Evolutionary conservation across 805 yeast species (phyloP), one percentile per base, ranked within the genome.

Genomic region (Pichia phayaonensis): DNA sequence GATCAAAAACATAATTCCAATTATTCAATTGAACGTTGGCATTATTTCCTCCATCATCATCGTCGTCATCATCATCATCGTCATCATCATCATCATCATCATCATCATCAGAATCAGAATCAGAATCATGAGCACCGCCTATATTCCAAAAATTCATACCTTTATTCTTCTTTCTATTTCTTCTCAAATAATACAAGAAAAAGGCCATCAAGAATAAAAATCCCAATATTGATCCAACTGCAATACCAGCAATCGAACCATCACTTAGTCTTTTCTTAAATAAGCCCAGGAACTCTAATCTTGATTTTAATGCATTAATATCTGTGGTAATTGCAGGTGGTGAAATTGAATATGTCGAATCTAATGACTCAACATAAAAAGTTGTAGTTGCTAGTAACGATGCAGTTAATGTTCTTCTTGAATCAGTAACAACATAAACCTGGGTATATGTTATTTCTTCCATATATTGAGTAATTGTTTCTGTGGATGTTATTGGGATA

Each of bases 201-300:
- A 61, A n/a, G 2, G 51, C 22, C 10, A 54, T 12, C 3, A 55
- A 48, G 4, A 58, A 26, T 7, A 56, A 44, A 21, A 59, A 42
- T 3, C 64, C 68, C 22, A 57, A 23, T 12, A 60, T 47, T 18
- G 57, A 44, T 16, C 67, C 69, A 20, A 66, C 57, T 1, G 61
- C 56, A 23, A 61, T 56, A 10, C 70, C 70, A 0, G 68, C 68
- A 34, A 63, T 61, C 11, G 62, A 47, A 16, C 66, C 63, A 16
- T 42, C 52, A 23, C 56, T 47, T 27, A 57, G 39, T 8, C 27
- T 36, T 6, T 29, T 27, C 23, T 43, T 20, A 12, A 41, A 42
- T 22, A 52, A 27, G 16, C 21, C 12, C 23, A 42, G 44, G n/a
- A 50, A 47, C 26, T 48, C 54, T 16, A 45, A 49, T 21, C 47